Conservation (phyloP, 23 red algal species). For the Gracilariopsis chorda region DNA sequence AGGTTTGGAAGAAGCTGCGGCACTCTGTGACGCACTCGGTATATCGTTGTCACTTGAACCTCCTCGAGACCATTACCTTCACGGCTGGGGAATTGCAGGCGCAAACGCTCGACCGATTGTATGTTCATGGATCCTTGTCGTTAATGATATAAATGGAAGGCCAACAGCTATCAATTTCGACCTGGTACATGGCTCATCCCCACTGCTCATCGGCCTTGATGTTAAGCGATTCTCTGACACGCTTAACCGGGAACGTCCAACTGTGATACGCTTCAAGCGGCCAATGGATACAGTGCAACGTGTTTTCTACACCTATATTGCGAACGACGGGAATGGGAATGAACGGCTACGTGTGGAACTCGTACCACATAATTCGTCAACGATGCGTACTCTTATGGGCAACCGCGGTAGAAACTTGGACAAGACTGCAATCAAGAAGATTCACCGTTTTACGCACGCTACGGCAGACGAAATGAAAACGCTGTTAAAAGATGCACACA, state of each 20-base stretch:
- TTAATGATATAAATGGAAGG: conserved; percentile 22
- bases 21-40: conserved; percentile 6
- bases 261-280: background rate
- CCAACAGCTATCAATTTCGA: background rate
- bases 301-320: conserved; percentile 17
- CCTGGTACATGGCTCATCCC: background rate
- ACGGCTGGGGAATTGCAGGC: background rate
- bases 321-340: background rate
- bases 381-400: background rate
- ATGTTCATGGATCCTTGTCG: background rate
- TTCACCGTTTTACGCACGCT: background rate
- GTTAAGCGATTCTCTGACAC: background rate
- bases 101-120: background rate
- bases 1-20: background rate
- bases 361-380: background rate
- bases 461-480: background rate
- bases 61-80: background rate
- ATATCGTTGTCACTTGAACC: background rate
- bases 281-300: conserved; percentile 9
- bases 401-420: background rate
- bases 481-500: background rate
- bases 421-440: conserved; percentile 3
- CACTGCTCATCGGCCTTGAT: background rate
- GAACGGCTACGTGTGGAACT: background rate
- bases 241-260: background rate